Evolutionary conservation across 495 filamentous ascomycete genomes (phyloP), one percentile per base, ranked within the genome.

Genomic region (Penicillium canariense): DNA sequence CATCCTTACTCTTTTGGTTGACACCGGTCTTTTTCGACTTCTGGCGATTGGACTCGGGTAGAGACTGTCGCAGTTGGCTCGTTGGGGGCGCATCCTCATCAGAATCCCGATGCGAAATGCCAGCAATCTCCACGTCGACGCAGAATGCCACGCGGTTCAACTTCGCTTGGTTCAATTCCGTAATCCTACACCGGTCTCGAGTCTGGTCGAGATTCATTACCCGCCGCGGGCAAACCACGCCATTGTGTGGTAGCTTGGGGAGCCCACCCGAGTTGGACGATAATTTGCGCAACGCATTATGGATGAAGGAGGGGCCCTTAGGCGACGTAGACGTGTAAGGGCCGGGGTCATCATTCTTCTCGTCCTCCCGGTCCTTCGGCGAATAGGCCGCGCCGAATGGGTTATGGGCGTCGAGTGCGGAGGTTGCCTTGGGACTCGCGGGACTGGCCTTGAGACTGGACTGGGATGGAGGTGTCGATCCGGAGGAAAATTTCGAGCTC

Each of bases 111-210:
- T 68, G 68, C 15, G 85, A 81, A 28, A 81, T 66, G 0, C 84
- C 84, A n/a, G 94, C 92, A 62, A 98, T 94, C 72, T 98, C 94
- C 11, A 98, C 94, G 68, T 98, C 94, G 4, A 98, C 94, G 59
- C 88, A 96, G 61, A 98, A 98, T 2, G 91, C 88, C 2, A 98
- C 94, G 30, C 89, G 80, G 18, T 91, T 81, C 28, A 98, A 71
- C 56, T 94, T 96, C 15, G 81, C 81, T 55, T 87, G 85, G 54
- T 93, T 84, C 18, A 98, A 71, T 56, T 94, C 91, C 25, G 83
- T 77, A 23, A 97, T 83, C 14, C 81, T 79, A 65, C 90, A 94
- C 35, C 94, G 74, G 62, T 95, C 86, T 27, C 94, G 80, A 57
- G 84, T 79, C 18, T 71, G 81, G 63, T 98, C 91, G 34, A 96